Evolutionary conservation across 2,329 filamentous ascomycete species (phyloP).

Genomic region (Claviceps sp.): DNA sequence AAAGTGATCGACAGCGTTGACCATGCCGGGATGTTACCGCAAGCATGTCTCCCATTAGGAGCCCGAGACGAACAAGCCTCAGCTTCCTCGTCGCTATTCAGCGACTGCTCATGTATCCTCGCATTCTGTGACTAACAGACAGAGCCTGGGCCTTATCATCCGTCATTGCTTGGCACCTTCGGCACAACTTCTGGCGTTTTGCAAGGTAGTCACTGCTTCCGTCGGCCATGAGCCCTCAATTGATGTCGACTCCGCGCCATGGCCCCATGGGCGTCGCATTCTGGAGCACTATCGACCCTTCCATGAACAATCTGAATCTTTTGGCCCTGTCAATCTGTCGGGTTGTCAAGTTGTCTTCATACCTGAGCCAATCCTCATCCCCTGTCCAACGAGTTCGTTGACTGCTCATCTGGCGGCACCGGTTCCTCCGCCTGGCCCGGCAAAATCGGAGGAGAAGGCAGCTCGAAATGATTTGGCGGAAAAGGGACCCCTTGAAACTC

Average conservation of each 20-base stretch:
- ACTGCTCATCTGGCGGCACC: constrained; percentile 3
- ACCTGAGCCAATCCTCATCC: background rate
- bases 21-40: too few relatives aligned
- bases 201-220: background rate
- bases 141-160: too few relatives aligned
- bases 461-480: constrained; percentile 30
- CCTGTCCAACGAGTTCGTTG: background rate
- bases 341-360: background rate
- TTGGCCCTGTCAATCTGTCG: too few relatives aligned
- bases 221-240: background rate
- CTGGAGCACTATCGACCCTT: background rate
- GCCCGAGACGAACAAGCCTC: too few relatives aligned
- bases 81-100: too few relatives aligned
- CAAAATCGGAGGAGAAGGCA: constrained; percentile 33
- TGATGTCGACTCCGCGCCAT: background rate
- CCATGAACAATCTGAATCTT: too few relatives aligned
- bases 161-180: too few relatives aligned
- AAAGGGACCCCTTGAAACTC: constrained; percentile 33
- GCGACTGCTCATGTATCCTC: too few relatives aligned
- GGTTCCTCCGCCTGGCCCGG: constrained; percentile 13
- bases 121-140: too few relatives aligned
- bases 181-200: background rate
- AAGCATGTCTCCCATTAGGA: too few relatives aligned
- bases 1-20: too few relatives aligned
- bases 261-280: background rate